Evolutionary conservation across 75 land plant genomes (phyloP), one percentile per base, ranked within the genome.

Genomic region (Selaginella moellendorffii): DNA sequence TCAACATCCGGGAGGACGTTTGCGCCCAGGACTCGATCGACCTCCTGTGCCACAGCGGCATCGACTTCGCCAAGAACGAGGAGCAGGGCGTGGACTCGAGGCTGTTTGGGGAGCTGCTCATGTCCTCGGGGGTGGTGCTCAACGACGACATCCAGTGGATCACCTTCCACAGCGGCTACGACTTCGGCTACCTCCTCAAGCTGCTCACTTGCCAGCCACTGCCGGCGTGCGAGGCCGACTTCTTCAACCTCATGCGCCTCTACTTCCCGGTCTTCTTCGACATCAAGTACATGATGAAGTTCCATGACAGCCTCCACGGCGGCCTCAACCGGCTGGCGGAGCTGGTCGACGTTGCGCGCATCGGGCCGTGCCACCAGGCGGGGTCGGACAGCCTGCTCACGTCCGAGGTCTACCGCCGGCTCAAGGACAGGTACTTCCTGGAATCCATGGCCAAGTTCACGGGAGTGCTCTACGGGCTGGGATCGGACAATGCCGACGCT

Each of bases 341-440:
- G n/a, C 36, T 72, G 52, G 68, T 83, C 53, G 85, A 83, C 12
- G 80, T 79, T 1, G 77, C 78, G 73, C 65, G 87, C 21, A 76
- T 78, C 2, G 87, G 86, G 42, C 59, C 75, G 26, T 69, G 76
- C 54, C 82, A 77, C 54, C 82, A 80, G 66, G 81, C 80, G 0
- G 82, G 82, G 8, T 81, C 86, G 0, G 84, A 83, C 30, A 80
- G 83, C 52, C 58, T 83, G 68, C 74, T 83, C 24, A 83, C 86
- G 0, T 72, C 76, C 17, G 77, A 74, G 22, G 54, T 78, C 2
- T 83, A 78, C 31, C 73, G 81, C 67, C 80, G 78, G 73, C 54
- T 83, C 31, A 83, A 68, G 66, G 69, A 83, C 24, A 54, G 69
- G 10, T 86, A 70, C 64, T 81, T 81, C 26, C 30, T 75, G 1